Percentiles rank a stretch among this genome's conserved stretches.
Conservation (phyloP, 2,329 filamentous ascomycete genomes). For the Microdochium nivale region DNA sequence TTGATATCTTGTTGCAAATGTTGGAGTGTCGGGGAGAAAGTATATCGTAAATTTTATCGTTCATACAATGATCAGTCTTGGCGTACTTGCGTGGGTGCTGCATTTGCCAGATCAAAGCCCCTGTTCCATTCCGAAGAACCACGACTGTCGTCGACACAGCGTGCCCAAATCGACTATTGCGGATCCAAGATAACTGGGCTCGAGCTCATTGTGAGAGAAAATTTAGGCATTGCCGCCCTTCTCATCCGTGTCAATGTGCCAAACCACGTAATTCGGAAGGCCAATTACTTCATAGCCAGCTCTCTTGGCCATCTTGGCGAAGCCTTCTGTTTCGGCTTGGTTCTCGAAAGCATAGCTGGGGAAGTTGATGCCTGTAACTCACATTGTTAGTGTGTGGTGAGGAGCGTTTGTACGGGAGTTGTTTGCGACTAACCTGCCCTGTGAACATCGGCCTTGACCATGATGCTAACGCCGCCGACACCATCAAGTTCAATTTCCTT, state of each 20-base stretch:
- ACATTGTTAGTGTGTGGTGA: slow-evolving; percentile 12
- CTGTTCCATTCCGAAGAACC: no score
- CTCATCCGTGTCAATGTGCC: slow-evolving; percentile 96
- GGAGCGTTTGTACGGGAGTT: neutral
- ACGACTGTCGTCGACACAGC: no score
- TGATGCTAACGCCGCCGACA: slow-evolving; percentile 92
- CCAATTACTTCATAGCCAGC: slow-evolving; percentile 90
- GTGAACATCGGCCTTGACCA: slow-evolving; percentile 97
- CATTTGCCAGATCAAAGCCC: no score
- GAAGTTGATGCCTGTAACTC: slow-evolving; percentile 78
- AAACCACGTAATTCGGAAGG: slow-evolving; percentile 94
- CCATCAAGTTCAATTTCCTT: slow-evolving; percentile 89
- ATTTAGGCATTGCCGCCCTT: slow-evolving; percentile 68
- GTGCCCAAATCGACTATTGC: no score
- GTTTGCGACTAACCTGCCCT: slow-evolving; percentile 60
- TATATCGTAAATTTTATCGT: no score
- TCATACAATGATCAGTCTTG: no score
- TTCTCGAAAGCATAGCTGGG: slow-evolving; percentile 96
- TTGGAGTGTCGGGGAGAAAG: no score
- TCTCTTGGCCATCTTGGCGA: slow-evolving; percentile 96
- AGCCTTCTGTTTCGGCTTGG: slow-evolving; percentile 96
- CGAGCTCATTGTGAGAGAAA: slow-evolving; percentile 1
- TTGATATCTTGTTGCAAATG: no score
- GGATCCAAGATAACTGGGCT: neutral
- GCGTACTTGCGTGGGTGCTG: no score